A percentile compares a stretch with the other conserved stretches of the same genome.
Evolutionary conservation across 2,329 filamentous ascomycete species (phyloP).

Genomic region (Rhexocercosporidium sp.): DNA sequence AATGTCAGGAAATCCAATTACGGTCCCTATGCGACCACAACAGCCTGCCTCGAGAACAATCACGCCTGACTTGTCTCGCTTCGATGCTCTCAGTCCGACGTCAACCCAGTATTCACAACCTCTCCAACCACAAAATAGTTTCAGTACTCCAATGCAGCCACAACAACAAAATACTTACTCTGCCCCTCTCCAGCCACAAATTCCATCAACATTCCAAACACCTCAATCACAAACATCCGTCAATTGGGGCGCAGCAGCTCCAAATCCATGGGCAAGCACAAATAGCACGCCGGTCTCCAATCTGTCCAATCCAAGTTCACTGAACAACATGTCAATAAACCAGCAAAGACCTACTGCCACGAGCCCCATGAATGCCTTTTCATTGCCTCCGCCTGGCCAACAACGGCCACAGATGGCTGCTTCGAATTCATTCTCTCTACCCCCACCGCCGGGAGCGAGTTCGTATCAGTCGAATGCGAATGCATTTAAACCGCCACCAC

Average conservation of each 20-base stretch:
- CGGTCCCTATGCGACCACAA: slow-evolving; percentile 43
- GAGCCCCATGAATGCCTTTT: slow-evolving; percentile 55
- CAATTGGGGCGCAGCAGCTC: slow-evolving; percentile 55
- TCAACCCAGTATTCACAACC: slow-evolving; percentile 69
- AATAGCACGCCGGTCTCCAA: slow-evolving; percentile 42
- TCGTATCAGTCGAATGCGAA: slow-evolving; percentile 8
- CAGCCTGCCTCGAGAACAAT: slow-evolving; percentile 56
- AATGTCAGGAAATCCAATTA: slow-evolving; percentile 26
- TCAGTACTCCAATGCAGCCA: slow-evolving; percentile 23
- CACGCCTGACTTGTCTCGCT: slow-evolving; percentile 61
- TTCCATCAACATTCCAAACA: slow-evolving; percentile 28
- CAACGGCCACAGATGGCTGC: slow-evolving; percentile 13
- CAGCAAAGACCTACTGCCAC: slow-evolving; percentile 48
- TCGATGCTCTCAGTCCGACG: slow-evolving; percentile 61
- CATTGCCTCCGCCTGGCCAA: slow-evolving; percentile 52
- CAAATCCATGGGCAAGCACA: slow-evolving; percentile 58
- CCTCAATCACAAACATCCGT: slow-evolving; percentile 42
- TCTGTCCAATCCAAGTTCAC: slow-evolving; percentile 46
- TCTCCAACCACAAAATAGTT: slow-evolving; percentile 52
- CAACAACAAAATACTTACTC: slow-evolving; percentile 29
- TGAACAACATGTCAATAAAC: slow-evolving; percentile 56
- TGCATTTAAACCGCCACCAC: slow-evolving; percentile 24
- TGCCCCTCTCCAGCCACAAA: slow-evolving; percentile 31
- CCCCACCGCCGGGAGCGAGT: slow-evolving; percentile 35
- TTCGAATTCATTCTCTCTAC: slow-evolving; percentile 48